Base-by-base conservation (phyloP, 164 flowering plant species). In the Paratinospora sagittata region DNA sequence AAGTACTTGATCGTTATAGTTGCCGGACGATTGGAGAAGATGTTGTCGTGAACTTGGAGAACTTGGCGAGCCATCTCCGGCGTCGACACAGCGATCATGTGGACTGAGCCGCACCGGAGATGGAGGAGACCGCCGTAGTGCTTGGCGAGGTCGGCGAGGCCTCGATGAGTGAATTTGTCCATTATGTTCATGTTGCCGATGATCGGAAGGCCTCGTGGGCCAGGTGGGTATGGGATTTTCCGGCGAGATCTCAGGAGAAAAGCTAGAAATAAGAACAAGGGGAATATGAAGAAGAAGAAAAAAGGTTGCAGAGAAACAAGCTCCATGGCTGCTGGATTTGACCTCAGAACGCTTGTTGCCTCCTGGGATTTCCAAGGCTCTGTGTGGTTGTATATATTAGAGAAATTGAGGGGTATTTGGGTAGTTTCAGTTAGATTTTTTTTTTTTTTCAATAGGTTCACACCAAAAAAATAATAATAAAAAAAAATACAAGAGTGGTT, bases 131-230 rank as follows among this genome's bases (percentile, higher is more conserved):
- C 95, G n/a, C 98, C 98, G 70, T 89, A 89, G 8, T 65, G 26
- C 16, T 84, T 72, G 17, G 85, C 87, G 7, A 92, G 85, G 4
- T 75, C 68, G 49, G 96, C 93, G 0, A 92, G 87, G 5, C 98
- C 96, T 0, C 93, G 87, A 80, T 92, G 98, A 24, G 94, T 90
- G 27, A 92, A 74, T 71, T 92, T 86, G 76, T 88, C 93, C 89
- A 89, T 85, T 83, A 90, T 80, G 33, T 27, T 1, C 93, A 92
- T 87, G 86, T 89, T 88, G 0, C 97, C 97, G 39, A 92, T 78
- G 26, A 90, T 17, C 1, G 97, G 97, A 11, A 82, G 72, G 16
- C 90, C 88, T 23, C 23, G 75, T 0, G 97, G 97, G 0, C 97
- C 97, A 0, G 97, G 97, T 0, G 97, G 97, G 63, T 74, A 80